A percentile compares a stretch with the other conserved stretches of the same genome.
Conservation (phyloP, 495 filamentous ascomycete genomes). For the Penicillium egyptiacum region DNA sequence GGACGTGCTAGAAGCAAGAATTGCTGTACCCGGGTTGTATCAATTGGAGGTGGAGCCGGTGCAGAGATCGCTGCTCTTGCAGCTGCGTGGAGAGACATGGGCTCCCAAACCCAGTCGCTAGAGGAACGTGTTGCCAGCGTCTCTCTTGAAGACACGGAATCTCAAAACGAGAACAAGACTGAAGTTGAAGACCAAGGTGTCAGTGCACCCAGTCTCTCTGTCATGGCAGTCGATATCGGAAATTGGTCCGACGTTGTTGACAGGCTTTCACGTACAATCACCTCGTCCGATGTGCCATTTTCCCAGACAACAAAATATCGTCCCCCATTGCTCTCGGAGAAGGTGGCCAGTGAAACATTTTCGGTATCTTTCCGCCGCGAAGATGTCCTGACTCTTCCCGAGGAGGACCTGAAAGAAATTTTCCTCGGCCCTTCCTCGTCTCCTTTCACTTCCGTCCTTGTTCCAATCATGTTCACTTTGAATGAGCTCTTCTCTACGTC, state of each 20-base stretch:
- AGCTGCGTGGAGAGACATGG: conserved; percentile 54
- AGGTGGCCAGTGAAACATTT: conserved; percentile 41
- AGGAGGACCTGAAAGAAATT: conserved; percentile 39
- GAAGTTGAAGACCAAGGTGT: conserved; percentile 4
- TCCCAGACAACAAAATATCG: conserved; percentile 29
- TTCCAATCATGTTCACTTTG: conserved; percentile 92
- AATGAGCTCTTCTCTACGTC: conserved; percentile 90
- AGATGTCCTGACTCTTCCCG: conserved; percentile 60
- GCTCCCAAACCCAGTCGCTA: conserved; percentile 13
- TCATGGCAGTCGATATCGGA: conserved; percentile 77
- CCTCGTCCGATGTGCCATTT: conserved; percentile 33
- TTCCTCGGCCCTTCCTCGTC: conserved; percentile 26
- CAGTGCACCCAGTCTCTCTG: conserved; percentile 34
- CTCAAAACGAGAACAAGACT: background rate
- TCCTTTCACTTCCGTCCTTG: conserved; percentile 45
- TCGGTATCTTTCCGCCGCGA: conserved; percentile 53
- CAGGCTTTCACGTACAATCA: conserved; percentile 48
- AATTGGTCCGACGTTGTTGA: conserved; percentile 66
- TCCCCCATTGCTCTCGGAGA: conserved; percentile 54
- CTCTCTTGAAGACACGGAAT: conserved; percentile 21
- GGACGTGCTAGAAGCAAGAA: conserved; percentile 3
- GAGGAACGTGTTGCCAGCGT: conserved; percentile 19
- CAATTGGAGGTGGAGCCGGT: conserved; percentile 82
- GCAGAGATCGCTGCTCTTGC: conserved; percentile 81
- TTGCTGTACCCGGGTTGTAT: conserved; percentile 49